Conservation (phyloP, 2,329 filamentous ascomycete genomes). For the Diplodia sapinea region DNA sequence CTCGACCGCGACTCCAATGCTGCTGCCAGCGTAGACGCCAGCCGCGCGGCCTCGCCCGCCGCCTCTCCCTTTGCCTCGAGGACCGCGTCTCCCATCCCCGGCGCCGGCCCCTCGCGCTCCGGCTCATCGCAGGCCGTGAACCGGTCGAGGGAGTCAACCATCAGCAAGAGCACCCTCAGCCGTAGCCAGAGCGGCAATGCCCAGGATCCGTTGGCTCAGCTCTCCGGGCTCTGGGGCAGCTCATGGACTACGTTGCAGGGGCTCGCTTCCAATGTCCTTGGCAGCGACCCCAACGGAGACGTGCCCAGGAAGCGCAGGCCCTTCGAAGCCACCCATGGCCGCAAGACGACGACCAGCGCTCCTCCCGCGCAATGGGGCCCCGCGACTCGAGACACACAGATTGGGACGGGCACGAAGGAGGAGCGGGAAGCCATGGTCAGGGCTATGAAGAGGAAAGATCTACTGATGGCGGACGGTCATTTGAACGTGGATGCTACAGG, state of each 20-base stretch:
- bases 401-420: conserved; percentile 54
- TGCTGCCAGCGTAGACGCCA: conserved; percentile 15
- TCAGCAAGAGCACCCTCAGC: conserved; percentile 8
- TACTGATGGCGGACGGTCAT: conserved; percentile 52
- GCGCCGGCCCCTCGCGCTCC: conserved; percentile 44
- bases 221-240: conserved; percentile 55
- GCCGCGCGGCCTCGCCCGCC: conserved; percentile 42
- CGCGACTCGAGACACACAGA: conserved; percentile 43
- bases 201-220: conserved; percentile 40
- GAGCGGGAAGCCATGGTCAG: conserved; percentile 55
- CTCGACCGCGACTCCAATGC: conserved; percentile 13
- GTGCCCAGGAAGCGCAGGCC: conserved; percentile 43
- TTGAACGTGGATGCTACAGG: conserved; percentile 53
- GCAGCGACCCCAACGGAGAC: conserved; percentile 37
- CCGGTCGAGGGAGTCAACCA: conserved; percentile 14
- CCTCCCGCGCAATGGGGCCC: conserved; percentile 58
- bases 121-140: conserved; percentile 36
- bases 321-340: conserved; percentile 37
- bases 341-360: conserved; percentile 46
- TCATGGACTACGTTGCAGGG: conserved; percentile 58
- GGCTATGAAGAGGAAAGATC: conserved; percentile 57
- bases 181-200: conserved; percentile 34
- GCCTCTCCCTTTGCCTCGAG: conserved; percentile 49
- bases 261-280: conserved; percentile 56
- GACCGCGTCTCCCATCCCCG: conserved; percentile 51